Evolutionary conservation across 768 basidiomycete species (phyloP).

Genomic region (Heimioporus sp.): DNA sequence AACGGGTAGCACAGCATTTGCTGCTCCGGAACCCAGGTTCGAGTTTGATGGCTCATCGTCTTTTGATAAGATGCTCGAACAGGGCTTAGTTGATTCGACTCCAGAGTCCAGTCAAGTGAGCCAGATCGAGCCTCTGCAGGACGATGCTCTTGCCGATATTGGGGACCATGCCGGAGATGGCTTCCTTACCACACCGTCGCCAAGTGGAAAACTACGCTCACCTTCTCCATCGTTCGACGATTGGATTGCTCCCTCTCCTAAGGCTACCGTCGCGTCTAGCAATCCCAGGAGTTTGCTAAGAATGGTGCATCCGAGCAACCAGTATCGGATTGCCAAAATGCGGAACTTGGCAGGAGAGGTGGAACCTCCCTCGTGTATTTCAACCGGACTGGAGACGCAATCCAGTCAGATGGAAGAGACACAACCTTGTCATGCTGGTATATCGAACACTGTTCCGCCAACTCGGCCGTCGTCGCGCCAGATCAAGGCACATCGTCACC

Average conservation of each 20-base stretch:
- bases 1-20: constrained; percentile 9
- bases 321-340: constrained; percentile 28
- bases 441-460: background rate
- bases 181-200: constrained; percentile 1
- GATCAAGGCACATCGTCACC: background rate
- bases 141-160: background rate
- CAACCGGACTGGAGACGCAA: constrained; percentile 12
- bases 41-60: constrained; percentile 42
- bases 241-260: constrained; percentile 19
- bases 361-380: constrained; percentile 15
- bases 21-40: constrained; percentile 29
- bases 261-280: constrained; percentile 17
- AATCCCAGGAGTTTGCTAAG: constrained; percentile 30
- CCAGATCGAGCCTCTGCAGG: constrained; percentile 6
- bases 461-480: constrained; percentile 2
- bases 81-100: constrained; percentile 26
- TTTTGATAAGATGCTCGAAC: constrained; percentile 38
- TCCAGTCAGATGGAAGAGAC: constrained; percentile 22
- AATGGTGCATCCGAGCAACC: constrained; percentile 34
- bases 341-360: constrained; percentile 19
- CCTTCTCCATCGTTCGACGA: constrained; percentile 14
- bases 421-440: constrained; percentile 5
- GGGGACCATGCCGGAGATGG: constrained; percentile 1
- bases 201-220: constrained; percentile 2
- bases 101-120: constrained; percentile 16